These are phyloP conservation scores for Bathelium albidoporum DNA, from an alignment of 495 filamentous ascomycete species.

Conservation along the genomic window DNA sequence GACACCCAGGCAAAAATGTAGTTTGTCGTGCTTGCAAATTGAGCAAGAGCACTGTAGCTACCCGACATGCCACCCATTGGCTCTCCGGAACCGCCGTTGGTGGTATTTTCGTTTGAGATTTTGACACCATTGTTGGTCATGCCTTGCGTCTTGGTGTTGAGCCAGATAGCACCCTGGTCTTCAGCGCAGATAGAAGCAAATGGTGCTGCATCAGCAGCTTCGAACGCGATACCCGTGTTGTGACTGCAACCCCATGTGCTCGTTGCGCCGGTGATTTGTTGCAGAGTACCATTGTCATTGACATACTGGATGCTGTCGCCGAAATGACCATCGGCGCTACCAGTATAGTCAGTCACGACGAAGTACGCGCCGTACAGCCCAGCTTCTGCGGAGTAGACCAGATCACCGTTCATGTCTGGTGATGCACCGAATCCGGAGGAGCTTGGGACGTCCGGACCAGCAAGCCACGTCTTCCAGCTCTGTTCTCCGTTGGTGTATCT, in stretches of 20 bases:
- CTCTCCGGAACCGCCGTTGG: slow-evolving; percentile 43
- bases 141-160: slow-evolving; percentile 44
- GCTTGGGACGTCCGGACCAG: slow-evolving; percentile 39
- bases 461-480: slow-evolving; percentile 42
- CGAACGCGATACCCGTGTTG: slow-evolving; percentile 49
- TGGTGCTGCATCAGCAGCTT: slow-evolving; percentile 40
- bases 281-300: slow-evolving; percentile 32
- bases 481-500: slow-evolving; percentile 39
- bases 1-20: slow-evolving; percentile 48
- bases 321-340: slow-evolving; percentile 40
- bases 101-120: slow-evolving; percentile 46
- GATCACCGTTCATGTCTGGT: slow-evolving; percentile 45
- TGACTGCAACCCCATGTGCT: slow-evolving; percentile 48
- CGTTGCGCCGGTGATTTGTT: slow-evolving; percentile 35
- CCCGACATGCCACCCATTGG: slow-evolving; percentile 49
- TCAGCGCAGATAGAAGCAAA: slow-evolving; percentile 45
- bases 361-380: slow-evolving; percentile 45
- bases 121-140: slow-evolving; percentile 41
- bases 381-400: slow-evolving; percentile 43
- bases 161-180: slow-evolving; percentile 48
- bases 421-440: slow-evolving; percentile 35
- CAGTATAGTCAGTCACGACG: slow-evolving; percentile 44
- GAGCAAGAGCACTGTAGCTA: slow-evolving; percentile 41
- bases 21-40: slow-evolving; percentile 31
- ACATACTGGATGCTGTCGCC: slow-evolving; percentile 47